Evolutionary conservation across 306 rosid species (phyloP).

Genomic region (Begonia loranthoides): DNA sequence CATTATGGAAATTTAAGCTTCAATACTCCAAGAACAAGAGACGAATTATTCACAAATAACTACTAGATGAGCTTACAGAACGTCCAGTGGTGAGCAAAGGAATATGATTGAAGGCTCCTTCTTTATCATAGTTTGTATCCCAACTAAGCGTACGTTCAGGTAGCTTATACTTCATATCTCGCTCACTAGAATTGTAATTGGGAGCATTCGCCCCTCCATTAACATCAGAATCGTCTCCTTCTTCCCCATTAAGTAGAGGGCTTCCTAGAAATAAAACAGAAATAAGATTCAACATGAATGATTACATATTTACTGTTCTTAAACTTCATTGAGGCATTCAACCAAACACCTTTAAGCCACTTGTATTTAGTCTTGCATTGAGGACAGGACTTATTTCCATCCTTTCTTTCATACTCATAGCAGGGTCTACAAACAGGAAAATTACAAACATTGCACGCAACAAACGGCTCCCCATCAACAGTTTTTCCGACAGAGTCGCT

Average conservation of each 20-base stretch:
- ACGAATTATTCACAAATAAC: conserved; percentile 26
- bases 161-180: conserved; percentile 65
- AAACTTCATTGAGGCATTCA: background rate
- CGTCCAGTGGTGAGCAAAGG: conserved; percentile 52
- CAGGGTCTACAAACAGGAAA: conserved; percentile 96
- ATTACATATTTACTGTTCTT: background rate
- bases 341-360: conserved; percentile 61
- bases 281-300: background rate
- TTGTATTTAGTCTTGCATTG: conserved; percentile 91
- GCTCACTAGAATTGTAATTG: conserved; percentile 52
- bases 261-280: conserved; percentile 37
- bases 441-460: conserved; percentile 71
- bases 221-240: conserved; percentile 46
- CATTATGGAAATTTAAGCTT: conserved; percentile 2
- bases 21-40: conserved; percentile 3
- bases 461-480: conserved; percentile 55
- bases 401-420: conserved; percentile 96
- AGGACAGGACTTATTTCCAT: conserved; percentile 94
- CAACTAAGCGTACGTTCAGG: conserved; percentile 83
- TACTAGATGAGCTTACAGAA: conserved; percentile 21
- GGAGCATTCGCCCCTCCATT: conserved; percentile 47
- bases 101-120: conserved; percentile 64
- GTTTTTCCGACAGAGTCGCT: conserved; percentile 73
- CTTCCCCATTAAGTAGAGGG: conserved; percentile 72
- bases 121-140: conserved; percentile 80